Conservation (phyloP, 164 flowering plant species). For the Nymphaea thermarum region DNA sequence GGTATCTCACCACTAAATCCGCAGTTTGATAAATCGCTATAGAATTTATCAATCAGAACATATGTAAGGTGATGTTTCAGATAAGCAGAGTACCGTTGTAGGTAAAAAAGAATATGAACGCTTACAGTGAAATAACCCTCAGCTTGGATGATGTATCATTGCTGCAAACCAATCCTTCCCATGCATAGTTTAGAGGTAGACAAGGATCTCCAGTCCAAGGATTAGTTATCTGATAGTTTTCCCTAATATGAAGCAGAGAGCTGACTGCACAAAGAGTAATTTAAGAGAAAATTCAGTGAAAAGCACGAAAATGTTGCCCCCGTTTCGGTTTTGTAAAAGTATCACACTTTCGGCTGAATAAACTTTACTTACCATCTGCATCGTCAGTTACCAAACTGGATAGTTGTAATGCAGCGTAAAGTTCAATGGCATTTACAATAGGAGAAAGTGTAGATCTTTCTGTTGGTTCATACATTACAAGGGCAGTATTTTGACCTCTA, state of each 20-base stretch:
- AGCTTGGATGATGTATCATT: constrained; percentile 1
- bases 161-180: constrained; percentile 36
- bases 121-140: constrained; percentile 28
- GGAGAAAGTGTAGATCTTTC: neutral
- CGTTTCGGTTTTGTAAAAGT: too few relatives aligned
- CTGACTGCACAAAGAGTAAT: constrained; percentile 11
- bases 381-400: neutral
- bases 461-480: neutral
- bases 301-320: too few relatives aligned
- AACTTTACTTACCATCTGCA: neutral
- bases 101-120: neutral
- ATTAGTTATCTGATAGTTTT: constrained; percentile 12
- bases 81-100: neutral
- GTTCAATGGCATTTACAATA: neutral
- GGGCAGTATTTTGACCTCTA: neutral
- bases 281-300: too few relatives aligned
- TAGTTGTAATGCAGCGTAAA: neutral
- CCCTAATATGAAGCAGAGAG: constrained; percentile 23
- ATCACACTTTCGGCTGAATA: too few relatives aligned
- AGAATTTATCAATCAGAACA: too few relatives aligned
- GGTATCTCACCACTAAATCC: too few relatives aligned
- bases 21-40: too few relatives aligned
- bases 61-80: neutral
- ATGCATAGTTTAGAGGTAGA: constrained; percentile 17
- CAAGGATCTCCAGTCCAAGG: constrained; percentile 59